Base-by-base conservation (phyloP, 495 filamentous ascomycete species). In the Aspergillus coremiiformis region DNA sequence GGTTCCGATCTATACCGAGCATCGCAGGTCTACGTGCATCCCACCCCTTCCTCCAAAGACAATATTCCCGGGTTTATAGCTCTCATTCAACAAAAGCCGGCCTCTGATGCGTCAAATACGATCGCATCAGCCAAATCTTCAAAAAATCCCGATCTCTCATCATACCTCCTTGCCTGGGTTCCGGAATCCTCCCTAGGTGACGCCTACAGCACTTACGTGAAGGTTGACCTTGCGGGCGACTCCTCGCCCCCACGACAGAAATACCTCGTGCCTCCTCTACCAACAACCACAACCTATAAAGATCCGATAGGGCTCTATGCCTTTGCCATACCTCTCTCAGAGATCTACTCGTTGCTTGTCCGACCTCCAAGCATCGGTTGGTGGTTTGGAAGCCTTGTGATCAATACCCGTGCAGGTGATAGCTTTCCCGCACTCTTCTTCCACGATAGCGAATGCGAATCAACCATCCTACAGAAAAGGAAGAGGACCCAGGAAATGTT, bases 31-130 rank as follows among this genome's bases (percentile, higher is more conserved):
- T 98, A 97, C 63, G 83, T 98, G n/a, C 93, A 98, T 68, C 93
- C 94, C 0, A 91, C 89, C 0, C 85, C 94, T 0, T 93, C 90
- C 2, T 77, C 92, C 6, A 93, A 88, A 73, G 94, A 98, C 69
- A 98, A 98, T 55, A 92, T 98, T 55, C 74, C 89, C n/a, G 93
- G 93, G 19, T 98, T 94, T 60, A 86, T 98, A 54, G 93, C 93
- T 23, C 79, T 98, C 3, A 75, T 98, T 23, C 90, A 97, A 66
- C 94, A 97, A 63, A 96, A 96, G 62, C 78, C 78, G 1, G 24
- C 49, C 3, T 43, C 63, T 35, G n/a, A 44, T 1, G 48, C 58
- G 37, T 52, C 49, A 7, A 48, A 19, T 14, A 37, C 39, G 11
- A 61, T 75, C 15, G 56, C 56, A 22, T 45, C 77, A 24, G 75